phyloP scores from a whole-genome alignment of 306 rosid species.

The Rosa multiflora region DNA sequence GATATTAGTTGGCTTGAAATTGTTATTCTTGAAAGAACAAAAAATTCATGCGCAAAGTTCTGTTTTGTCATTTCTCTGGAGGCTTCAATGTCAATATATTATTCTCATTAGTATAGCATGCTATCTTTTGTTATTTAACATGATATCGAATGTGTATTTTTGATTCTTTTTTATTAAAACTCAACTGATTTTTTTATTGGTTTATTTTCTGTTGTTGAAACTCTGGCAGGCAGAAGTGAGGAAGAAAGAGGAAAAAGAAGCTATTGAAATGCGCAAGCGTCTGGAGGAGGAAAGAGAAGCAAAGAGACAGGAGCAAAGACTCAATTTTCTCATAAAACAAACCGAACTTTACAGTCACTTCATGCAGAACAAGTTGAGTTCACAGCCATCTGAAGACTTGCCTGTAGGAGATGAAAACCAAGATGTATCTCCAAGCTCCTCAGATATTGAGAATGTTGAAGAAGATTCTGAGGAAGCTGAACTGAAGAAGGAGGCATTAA shows the following conservation, averaged over 20 bases:
- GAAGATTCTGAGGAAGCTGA: constrained; percentile 93
- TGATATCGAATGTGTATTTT: not conserved
- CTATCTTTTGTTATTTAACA: constrained; percentile 3
- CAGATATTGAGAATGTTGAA: constrained; percentile 46
- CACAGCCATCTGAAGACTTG: constrained; percentile 62
- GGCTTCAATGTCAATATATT: not conserved
- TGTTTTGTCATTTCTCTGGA: not conserved
- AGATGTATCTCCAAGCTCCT: constrained; percentile 42
- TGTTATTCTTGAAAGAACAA: not conserved
- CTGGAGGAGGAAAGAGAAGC: constrained; percentile 98
- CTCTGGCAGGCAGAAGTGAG: constrained; percentile 76
- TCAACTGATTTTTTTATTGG: constrained; percentile 8
- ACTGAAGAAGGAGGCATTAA: constrained; percentile 87
- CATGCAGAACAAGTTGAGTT: constrained; percentile 91
- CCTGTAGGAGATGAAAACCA: constrained; percentile 48
- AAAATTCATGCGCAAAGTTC: not conserved
- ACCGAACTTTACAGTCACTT: constrained; percentile 98
- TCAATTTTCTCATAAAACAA: constrained; percentile 97
- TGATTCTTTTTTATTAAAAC: constrained; percentile 2
- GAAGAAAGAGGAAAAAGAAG: constrained; percentile 94
- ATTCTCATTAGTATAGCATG: not conserved
- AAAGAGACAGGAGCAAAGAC: constrained; percentile 97
- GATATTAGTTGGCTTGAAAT: constrained; percentile 4
- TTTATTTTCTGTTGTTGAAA: constrained; percentile 23
- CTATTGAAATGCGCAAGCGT: constrained; percentile 93